phyloP scores from a whole-genome alignment of 164 flowering plant genomes.

The Macadamia tetraphylla region DNA sequence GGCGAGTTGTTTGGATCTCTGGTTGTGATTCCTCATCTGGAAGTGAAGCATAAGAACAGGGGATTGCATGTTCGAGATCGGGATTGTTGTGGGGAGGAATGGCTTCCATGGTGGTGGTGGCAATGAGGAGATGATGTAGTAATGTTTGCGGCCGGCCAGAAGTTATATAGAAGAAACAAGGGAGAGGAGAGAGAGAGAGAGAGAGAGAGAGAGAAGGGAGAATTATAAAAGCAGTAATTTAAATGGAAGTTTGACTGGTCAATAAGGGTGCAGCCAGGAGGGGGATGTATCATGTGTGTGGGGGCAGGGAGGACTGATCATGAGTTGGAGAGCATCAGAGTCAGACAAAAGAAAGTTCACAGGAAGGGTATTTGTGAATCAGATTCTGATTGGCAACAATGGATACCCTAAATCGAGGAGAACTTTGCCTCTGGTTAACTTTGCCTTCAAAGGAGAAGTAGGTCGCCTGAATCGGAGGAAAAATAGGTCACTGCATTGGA shows the following conservation, averaged over 20 bases:
- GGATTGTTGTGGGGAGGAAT: slow-evolving; percentile 1
- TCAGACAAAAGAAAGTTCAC: no score
- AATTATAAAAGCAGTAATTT: no score
- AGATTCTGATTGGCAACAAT: not conserved
- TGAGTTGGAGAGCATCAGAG: not conserved
- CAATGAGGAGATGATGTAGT: not conserved
- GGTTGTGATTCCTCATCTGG: slow-evolving; percentile 7
- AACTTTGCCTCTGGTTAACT: no score
- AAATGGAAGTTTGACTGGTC: no score
- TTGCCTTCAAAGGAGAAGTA: no score
- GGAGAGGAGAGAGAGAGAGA: no score
- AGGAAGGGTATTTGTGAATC: not conserved
- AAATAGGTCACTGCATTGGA: no score
- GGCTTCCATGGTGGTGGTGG: not conserved
- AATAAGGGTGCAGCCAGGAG: not conserved
- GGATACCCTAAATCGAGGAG: no score
- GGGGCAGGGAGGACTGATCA: not conserved
- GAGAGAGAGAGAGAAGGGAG: not conserved
- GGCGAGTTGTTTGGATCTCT: not conserved
- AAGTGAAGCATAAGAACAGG: slow-evolving; percentile 23
- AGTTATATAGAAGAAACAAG: not conserved
- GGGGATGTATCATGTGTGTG: no score
- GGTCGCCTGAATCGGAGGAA: no score
- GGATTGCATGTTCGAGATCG: slow-evolving; percentile 9
- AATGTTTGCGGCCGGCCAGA: not conserved